phyloP scores from a whole-genome alignment of 495 filamentous ascomycete genomes.

The Choiromyces venosus region DNA sequence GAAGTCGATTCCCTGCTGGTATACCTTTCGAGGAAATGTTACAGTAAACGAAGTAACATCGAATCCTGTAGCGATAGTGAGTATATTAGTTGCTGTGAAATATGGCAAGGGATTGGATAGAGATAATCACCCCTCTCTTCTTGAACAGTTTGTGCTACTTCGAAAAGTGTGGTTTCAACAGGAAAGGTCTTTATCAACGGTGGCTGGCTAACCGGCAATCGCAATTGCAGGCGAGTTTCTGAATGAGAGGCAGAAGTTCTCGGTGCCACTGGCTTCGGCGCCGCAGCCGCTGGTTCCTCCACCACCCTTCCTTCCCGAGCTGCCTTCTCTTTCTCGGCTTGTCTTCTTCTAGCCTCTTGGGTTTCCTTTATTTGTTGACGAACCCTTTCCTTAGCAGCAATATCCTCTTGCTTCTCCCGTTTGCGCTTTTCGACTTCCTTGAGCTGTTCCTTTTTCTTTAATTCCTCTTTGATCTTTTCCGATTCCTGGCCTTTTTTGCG shows the following conservation, averaged over 20 bases:
- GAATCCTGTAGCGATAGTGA: constrained; percentile 42
- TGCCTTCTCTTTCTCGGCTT: constrained; percentile 78
- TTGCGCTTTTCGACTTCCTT: constrained; percentile 82
- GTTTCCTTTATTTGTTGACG: constrained; percentile 88
- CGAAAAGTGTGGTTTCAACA: constrained; percentile 83
- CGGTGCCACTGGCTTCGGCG: constrained; percentile 51
- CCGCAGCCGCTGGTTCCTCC: constrained; percentile 42
- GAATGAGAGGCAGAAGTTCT: constrained; percentile 54
- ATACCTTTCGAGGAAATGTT: constrained; percentile 84
- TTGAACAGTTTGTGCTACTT: constrained; percentile 72
- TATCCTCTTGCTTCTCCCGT: constrained; percentile 79
- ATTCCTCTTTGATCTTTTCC: constrained; percentile 74
- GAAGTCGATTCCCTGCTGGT: constrained; percentile 67
- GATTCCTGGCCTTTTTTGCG: constrained; percentile 73
- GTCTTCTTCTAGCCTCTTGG: constrained; percentile 74
- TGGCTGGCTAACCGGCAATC: constrained; percentile 60
- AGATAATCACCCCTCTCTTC: constrained; percentile 37
- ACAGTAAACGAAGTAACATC: constrained; percentile 70
- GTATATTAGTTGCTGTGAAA: not conserved
- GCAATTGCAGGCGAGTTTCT: constrained; percentile 75
- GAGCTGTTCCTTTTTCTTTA: constrained; percentile 77
- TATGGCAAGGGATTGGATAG: not conserved
- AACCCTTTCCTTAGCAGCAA: constrained; percentile 78
- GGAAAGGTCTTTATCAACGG: constrained; percentile 72
- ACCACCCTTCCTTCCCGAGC: constrained; percentile 64